Base-by-base conservation (phyloP, 306 rosid genomes). In the Castanea sativa region DNA sequence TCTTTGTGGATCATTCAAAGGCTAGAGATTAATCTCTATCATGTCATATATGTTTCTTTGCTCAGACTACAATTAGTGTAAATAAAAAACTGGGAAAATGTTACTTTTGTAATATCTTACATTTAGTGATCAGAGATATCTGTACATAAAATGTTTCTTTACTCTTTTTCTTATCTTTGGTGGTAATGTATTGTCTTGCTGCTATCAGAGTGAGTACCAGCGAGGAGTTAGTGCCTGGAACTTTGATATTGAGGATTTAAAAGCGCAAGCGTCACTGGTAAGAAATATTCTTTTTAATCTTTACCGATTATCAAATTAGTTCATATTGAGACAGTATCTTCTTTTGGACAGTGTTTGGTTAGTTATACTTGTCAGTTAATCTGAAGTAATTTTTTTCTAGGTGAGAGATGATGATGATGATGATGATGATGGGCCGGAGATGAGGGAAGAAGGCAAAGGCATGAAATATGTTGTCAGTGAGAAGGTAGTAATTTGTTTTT, bases 171-270 rank as follows among this genome's bases (percentile, higher is more conserved):
- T 35, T 71, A 71, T 38, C 25, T 12, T 33, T 52, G 14, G 21
- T 80, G 58, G 25, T n/a, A 35, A 33, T 68, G 55, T 4, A 7
- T 74, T 61, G 20, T 67, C 52, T 75, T 81, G 55, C 69, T 43
- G 25, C 83, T 58, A 76, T 72, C 87, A 96, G 99, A 96, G 98
- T 81, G 98, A 96, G 87, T 96, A 96, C 85, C 93, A 96, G 53
- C 96, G 98, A 81, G 99, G 99, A 72, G 99, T 96, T 78, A 96
- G 99, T 76, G 99, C 99, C 25, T 96, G 99, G 99, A 91, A 96
- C 89, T 96, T 96, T 15, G 97, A 96, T 73, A 35, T 96, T 67
- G 96, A 89, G 74, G 99, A 96, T 88, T 88, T 96, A 84, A 96
- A 93, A 89, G 96, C 94, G 63, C 99, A 93, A 84, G 99, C 99